These are phyloP conservation scores for Candida jianshihensis DNA, from an alignment of 805 yeast species.

Conservation along the genomic window DNA sequence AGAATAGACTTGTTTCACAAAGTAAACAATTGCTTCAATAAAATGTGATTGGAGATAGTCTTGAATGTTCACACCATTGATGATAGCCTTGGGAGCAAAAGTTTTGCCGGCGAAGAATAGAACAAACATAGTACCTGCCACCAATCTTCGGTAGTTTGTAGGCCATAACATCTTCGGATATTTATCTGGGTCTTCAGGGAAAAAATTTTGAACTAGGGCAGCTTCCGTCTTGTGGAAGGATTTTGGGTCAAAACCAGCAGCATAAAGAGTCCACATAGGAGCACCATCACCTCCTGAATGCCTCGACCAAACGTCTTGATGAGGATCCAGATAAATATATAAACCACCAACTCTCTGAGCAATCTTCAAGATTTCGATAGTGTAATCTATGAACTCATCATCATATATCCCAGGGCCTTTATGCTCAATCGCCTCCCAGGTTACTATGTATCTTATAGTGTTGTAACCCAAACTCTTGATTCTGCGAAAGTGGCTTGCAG, in stretches of 20 bases:
- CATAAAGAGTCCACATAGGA: slow-evolving; percentile 86
- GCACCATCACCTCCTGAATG: slow-evolving; percentile 90
- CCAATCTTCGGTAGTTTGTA: slow-evolving; percentile 73
- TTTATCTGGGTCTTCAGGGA: slow-evolving; percentile 28
- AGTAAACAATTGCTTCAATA: slow-evolving; percentile 42
- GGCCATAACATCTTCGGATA: slow-evolving; percentile 92
- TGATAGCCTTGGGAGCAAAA: slow-evolving; percentile 68
- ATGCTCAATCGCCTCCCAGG: slow-evolving; percentile 94
- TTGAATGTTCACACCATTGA: slow-evolving; percentile 73
- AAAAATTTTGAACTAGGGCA: slow-evolving; percentile 64
- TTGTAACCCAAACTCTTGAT: slow-evolving; percentile 81
- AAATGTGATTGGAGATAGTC: slow-evolving; percentile 65
- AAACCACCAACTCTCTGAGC: slow-evolving; percentile 62
- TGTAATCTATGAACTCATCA: slow-evolving; percentile 63
- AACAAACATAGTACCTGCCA: slow-evolving; percentile 76
- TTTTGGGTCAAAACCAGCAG: slow-evolving; percentile 81
- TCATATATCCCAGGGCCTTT: slow-evolving; percentile 81
- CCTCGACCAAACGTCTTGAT: slow-evolving; percentile 93
- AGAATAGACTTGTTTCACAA: slow-evolving; percentile 35
- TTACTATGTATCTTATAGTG: slow-evolving; percentile 63
- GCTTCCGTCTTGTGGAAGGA: slow-evolving; percentile 70
- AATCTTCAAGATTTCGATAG: slow-evolving; percentile 52
- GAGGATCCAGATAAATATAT: slow-evolving; percentile 79
- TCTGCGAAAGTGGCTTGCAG: slow-evolving; percentile 58
- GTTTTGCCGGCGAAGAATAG: slow-evolving; percentile 72